phyloP scores from a whole-genome alignment of 192 early-diverging fungal genomes.

The Backusella luteola region DNA sequence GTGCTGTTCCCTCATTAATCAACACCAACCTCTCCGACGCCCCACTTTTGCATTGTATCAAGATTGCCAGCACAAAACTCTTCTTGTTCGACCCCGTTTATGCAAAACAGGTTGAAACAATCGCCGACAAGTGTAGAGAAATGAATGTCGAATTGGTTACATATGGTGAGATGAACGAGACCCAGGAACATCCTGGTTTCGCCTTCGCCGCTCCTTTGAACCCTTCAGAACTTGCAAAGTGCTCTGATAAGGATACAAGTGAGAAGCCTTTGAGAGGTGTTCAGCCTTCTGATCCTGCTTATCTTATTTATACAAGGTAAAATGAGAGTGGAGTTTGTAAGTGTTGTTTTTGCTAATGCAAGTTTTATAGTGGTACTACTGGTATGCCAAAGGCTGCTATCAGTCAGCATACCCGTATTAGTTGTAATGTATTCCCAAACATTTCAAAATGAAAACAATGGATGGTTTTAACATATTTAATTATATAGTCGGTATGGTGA shows the following conservation, averaged over 20 bases:
- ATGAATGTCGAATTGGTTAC: constrained; percentile 26
- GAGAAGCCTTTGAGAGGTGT: constrained; percentile 19
- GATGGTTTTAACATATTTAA: too few relatives aligned
- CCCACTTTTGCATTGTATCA: constrained; percentile 42
- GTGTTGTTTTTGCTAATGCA: constrained; percentile 29
- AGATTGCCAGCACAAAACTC: constrained; percentile 36
- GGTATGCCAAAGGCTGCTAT: constrained; percentile 61
- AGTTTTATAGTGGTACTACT: constrained; percentile 55
- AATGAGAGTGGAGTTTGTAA: not conserved
- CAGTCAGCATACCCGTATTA: constrained; percentile 46
- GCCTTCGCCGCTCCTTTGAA: constrained; percentile 27
- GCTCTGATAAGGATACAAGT: constrained; percentile 31
- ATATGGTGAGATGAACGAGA: constrained; percentile 24
- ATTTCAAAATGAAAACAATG: too few relatives aligned
- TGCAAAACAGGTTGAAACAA: constrained; percentile 24
- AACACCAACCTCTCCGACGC: constrained; percentile 55
- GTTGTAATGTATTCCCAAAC: constrained; percentile 8
- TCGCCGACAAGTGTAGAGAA: constrained; percentile 23
- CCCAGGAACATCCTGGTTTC: constrained; percentile 18
- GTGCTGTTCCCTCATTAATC: constrained; percentile 53
- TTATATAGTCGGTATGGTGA: constrained; percentile 26
- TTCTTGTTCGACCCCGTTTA: constrained; percentile 45
- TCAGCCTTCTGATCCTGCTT: constrained; percentile 30
- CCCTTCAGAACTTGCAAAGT: constrained; percentile 27
- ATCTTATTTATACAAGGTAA: constrained; percentile 41